Evolutionary conservation across 2,329 filamentous ascomycete genomes (phyloP), one percentile per base, ranked within the genome.

Genomic region (Beauveria bassiana): DNA sequence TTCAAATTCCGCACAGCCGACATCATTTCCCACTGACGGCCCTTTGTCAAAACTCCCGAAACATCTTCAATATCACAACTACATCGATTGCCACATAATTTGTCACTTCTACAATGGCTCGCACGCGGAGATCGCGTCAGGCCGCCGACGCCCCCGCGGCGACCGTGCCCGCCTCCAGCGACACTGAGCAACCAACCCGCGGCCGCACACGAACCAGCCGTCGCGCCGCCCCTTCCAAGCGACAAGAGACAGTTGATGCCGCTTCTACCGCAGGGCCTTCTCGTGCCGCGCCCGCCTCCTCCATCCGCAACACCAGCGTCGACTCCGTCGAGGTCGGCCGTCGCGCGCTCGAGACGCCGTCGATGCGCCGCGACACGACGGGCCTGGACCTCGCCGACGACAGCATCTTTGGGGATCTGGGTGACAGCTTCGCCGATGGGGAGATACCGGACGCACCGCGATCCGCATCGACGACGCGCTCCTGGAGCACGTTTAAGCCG

Each of bases 311-410:
- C 57, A 64, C 69, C 18, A 66, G 63, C 60, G 65, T 62, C 50
- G 70, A 70, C 63, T 73, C 73, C 7, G 67, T 76, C 18, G 76
- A 78, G 64, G 63, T 72, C 45, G 74, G 77, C 14, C 72, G 76
- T 28, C 72, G 72, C 52, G 59, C 69, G 9, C 67, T 69, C 31
- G 68, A 67, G 16, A 75, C 73, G 18, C 71, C 74, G 14, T 69
- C 66, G n/a, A 14, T 69, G 58, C 70, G 72, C 22, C 70, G 74
- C 14, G 77, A 82, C 54, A 76, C 73, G 3, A 80, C 79, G 1
- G 81, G 80, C 5, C 64, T 82, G 38, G 80, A 83, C 63, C 65
- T 79, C 57, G 75, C 74, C 49, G 80, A 81, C 61, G 76, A 78
- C 57, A 75, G 77, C 40, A 70, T 80, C 28, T 82, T 83, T 68